phyloP scores from a whole-genome alignment of 2,329 filamentous ascomycete species.

The Neonectria neomacrospora region DNA sequence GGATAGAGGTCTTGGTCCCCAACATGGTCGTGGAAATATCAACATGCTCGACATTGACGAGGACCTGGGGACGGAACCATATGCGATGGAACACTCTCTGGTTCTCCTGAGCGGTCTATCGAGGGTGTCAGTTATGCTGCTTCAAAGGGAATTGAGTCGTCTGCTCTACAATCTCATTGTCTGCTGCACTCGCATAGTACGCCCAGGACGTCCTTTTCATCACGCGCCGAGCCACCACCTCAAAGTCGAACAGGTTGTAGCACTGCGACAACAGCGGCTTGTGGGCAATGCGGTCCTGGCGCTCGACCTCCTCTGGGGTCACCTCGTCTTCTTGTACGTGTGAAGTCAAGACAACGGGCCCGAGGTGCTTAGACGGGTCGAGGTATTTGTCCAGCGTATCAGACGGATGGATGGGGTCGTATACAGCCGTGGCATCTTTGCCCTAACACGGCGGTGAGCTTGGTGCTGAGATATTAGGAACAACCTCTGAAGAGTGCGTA shows the following conservation, averaged over 20 bases:
- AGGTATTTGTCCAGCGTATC: slow-evolving; percentile 90
- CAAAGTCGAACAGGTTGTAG: slow-evolving; percentile 96
- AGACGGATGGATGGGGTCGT: slow-evolving; percentile 87
- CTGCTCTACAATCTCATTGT: slow-evolving; percentile 56
- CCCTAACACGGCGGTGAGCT: slow-evolving; percentile 58
- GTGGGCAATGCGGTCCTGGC: slow-evolving; percentile 76
- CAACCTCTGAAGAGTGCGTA: slow-evolving; percentile 46
- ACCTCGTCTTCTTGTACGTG: slow-evolving; percentile 79
- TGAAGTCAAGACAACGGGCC: slow-evolving; percentile 85
- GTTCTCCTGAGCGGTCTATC: slow-evolving; percentile 91
- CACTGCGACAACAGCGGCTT: slow-evolving; percentile 88
- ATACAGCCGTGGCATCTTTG: slow-evolving; percentile 93
- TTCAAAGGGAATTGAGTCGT: not conserved
- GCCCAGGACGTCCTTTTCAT: slow-evolving; percentile 99
- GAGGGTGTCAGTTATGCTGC: slow-evolving; percentile 1
- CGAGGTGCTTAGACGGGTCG: slow-evolving; percentile 87
- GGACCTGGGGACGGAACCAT: slow-evolving; percentile 90
- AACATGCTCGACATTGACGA: slow-evolving; percentile 89
- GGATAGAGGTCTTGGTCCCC: slow-evolving; percentile 84
- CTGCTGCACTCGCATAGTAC: slow-evolving; percentile 93
- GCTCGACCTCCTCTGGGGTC: slow-evolving; percentile 65
- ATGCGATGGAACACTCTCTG: slow-evolving; percentile 96
- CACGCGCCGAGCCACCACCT: slow-evolving; percentile 85
- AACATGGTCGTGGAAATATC: slow-evolving; percentile 95
- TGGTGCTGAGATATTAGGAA: not conserved